A percentile compares a stretch with the other conserved stretches of the same genome.
Evolutionary conservation across 257 asterid genomes (phyloP).

Genomic region (Solanum dulcamara): DNA sequence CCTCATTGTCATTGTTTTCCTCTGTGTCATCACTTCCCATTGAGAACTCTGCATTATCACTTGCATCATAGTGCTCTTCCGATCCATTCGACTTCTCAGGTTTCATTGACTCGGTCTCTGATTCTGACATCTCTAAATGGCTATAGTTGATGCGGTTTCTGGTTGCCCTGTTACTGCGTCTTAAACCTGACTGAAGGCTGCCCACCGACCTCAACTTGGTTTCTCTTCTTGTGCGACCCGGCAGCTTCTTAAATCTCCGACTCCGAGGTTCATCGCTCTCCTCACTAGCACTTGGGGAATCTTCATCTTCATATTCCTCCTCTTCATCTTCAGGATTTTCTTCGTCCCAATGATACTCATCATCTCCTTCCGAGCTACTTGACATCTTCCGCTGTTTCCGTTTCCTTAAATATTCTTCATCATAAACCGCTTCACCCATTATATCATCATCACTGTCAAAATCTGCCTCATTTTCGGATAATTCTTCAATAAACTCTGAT

Average conservation of each 20-base stretch:
- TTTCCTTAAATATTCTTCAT: constrained; percentile 67
- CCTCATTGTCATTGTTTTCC: constrained; percentile 26
- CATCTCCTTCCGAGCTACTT: constrained; percentile 94
- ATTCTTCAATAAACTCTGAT: constrained; percentile 57
- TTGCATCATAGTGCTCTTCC: constrained; percentile 20
- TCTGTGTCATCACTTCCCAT: constrained; percentile 46
- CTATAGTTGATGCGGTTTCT: constrained; percentile 62
- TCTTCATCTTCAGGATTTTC: constrained; percentile 78
- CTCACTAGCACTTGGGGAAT: constrained; percentile 46
- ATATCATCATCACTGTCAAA: constrained; percentile 85
- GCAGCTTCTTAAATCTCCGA: constrained; percentile 26
- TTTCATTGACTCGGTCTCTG: constrained; percentile 49
- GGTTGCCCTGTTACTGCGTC: constrained; percentile 88
- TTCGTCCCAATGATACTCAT: constrained; percentile 68
- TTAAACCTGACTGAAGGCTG: constrained; percentile 54
- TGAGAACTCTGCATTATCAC: constrained; percentile 41
- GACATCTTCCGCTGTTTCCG: constrained; percentile 52
- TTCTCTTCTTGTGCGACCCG: constrained; percentile 63
- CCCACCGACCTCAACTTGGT: constrained; percentile 55
- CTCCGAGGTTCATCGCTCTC: constrained; percentile 46
- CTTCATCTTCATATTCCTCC: constrained; percentile 60
- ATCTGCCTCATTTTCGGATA: constrained; percentile 68
- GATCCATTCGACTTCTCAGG: constrained; percentile 37
- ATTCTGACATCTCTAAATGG: constrained; percentile 69
- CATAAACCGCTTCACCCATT: constrained; percentile 90